Base-by-base conservation (phyloP, 176 grass and related monocot species). In the Eleusine indica region DNA sequence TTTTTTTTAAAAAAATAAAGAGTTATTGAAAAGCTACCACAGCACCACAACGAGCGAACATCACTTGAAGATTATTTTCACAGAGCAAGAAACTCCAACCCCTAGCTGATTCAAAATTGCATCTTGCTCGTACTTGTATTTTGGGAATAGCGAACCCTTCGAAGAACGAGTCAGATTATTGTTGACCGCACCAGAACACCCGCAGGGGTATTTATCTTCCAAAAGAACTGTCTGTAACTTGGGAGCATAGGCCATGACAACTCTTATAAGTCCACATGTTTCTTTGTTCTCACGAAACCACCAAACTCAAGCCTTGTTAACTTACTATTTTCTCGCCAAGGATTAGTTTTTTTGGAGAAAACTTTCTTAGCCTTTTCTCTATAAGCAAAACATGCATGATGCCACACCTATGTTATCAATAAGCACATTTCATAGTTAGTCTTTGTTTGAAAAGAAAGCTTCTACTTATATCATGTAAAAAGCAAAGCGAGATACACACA, bases 201-300 rank as follows among this genome's bases (percentile, higher is more conserved):
- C 8, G 3, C 75, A 65, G 2, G 58, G 22, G 4, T 78, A 21
- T 46, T 57, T 2, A 6, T 71, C 79, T 19, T 81, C 2, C 6
- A 81, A 12, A 70, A 57, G 14, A 81, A 71, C 11, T 1, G 38
- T 60, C 38, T 71, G 22, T 28, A 81, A 60, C 17, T 44, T 70
- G 3, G 57, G 10, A 18, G 75, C 57, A 63, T 44, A 43, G n/a
- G 16, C 39, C 57, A 64, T 46, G 12, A 64, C 13, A 29, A 0
- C 6, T 77, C 57, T 63, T 0, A 77, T 0, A 10, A 77, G 13
- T 30, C 8, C 40, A 64, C 2, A 44, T 77, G 75, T 21, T 77
- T 62, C 41, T 47, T 78, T 8, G 30, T 29, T 30, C n/a, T 25
- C 42, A 63, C 47, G 75, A 78, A 78, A 18, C 57, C 75, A 3